Percentiles rank a stretch among this genome's conserved stretches.
Evolutionary conservation across 345 rosid genomes (phyloP).

Genomic region (Erysimum cheiranthoides): DNA sequence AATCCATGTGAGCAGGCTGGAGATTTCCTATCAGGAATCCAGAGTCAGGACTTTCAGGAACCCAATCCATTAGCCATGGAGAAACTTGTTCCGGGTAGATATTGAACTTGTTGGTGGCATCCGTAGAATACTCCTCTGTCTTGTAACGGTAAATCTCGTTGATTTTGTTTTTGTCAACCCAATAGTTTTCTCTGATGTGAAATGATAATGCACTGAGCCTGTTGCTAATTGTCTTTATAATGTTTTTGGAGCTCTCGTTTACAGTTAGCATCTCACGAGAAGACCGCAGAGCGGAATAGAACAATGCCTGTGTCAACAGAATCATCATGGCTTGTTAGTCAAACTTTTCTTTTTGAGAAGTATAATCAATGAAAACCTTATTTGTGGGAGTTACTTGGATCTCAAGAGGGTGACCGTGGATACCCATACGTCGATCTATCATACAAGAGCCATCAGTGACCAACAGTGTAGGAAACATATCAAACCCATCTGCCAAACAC

Average conservation of each 20-base stretch:
- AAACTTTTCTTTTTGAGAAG: background rate
- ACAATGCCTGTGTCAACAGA: constrained; percentile 66
- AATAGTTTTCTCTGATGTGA: constrained; percentile 94
- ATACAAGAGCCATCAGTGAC: constrained; percentile 97
- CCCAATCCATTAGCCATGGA: constrained; percentile 94
- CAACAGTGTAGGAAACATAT: constrained; percentile 87
- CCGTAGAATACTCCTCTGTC: constrained; percentile 93
- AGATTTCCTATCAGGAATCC: constrained; percentile 90
- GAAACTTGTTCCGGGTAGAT: constrained; percentile 94
- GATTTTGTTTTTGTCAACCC: constrained; percentile 76
- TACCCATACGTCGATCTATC: constrained; percentile 97
- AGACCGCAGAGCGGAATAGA: constrained; percentile 81
- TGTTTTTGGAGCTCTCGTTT: constrained; percentile 89
- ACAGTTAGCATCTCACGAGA: constrained; percentile 92
- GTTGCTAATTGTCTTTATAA: constrained; percentile 77
- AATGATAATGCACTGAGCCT: constrained; percentile 88
- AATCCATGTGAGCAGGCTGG: constrained; percentile 97
- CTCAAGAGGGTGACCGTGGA: constrained; percentile 95
- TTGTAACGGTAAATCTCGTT: constrained; percentile 79
- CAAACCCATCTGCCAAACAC: constrained; percentile 87
- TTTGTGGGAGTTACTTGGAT: constrained; percentile 61
- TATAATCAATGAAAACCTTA: background rate
- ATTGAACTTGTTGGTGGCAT: constrained; percentile 94
- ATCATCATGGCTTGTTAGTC: background rate
- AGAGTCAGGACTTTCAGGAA: constrained; percentile 75